These are phyloP conservation scores for Mycena rosella DNA, from an alignment of 768 basidiomycete genomes.

Conservation along the genomic window DNA sequence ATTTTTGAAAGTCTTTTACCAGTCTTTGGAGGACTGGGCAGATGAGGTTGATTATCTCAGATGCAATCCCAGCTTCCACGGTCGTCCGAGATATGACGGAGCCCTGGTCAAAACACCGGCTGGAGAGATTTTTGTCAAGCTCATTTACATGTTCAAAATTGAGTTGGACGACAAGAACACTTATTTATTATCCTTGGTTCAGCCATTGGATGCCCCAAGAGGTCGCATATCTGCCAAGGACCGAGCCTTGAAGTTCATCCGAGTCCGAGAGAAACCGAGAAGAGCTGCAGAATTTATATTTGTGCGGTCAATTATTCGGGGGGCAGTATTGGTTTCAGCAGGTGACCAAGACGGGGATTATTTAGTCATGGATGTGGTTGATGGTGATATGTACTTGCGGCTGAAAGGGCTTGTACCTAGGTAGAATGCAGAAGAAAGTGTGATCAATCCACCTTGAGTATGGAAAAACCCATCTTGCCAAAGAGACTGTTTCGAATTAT, in stretches of 20 bases:
- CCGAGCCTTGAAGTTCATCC: background rate
- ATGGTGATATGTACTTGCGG: slow-evolving; percentile 37
- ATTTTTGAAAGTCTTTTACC: no score
- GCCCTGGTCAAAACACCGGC: no score
- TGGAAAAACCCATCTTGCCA: no score
- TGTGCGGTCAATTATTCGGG: slow-evolving; percentile 37
- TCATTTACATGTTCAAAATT: slow-evolving; percentile 39
- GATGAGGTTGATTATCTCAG: no score
- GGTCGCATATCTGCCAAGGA: background rate
- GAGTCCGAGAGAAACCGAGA: slow-evolving; percentile 12
- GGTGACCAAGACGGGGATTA: slow-evolving; percentile 28
- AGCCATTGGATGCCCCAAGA: slow-evolving; percentile 32
- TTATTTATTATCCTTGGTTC: slow-evolving; percentile 37
- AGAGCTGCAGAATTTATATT: slow-evolving; percentile 31
- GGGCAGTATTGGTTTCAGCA: slow-evolving; percentile 23
- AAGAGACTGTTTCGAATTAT: no score
- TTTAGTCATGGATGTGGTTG: slow-evolving; percentile 37
- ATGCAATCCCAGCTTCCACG: no score
- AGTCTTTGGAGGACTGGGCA: no score
- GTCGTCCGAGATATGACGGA: no score
- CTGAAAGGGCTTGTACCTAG: background rate
- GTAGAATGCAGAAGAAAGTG: background rate
- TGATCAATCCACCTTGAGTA: background rate
- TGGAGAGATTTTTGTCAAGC: slow-evolving; percentile 34
- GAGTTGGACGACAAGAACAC: slow-evolving; percentile 5